These are phyloP conservation scores for Phytophthora pistaciae DNA, from an alignment of 352 stramenopile genomes.

Conservation along the genomic window DNA sequence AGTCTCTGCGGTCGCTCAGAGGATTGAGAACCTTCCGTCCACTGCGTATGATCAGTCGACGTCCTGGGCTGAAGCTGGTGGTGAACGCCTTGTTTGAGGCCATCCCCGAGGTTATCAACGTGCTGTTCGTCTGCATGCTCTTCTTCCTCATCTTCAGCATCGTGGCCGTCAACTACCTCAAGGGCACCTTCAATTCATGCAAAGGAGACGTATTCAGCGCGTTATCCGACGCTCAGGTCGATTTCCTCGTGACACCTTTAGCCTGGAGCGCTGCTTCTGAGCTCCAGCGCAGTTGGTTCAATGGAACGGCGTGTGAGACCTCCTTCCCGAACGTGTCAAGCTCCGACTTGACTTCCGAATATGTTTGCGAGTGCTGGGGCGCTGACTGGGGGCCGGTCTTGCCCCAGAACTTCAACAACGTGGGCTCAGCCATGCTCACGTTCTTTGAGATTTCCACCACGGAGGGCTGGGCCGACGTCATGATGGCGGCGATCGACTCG, in stretches of 20 bases:
- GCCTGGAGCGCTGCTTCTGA: slow-evolving; percentile 45
- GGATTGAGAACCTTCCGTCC: slow-evolving; percentile 90
- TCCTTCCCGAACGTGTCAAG: slow-evolving; percentile 3
- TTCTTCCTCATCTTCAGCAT: slow-evolving; percentile 98
- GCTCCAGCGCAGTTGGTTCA: slow-evolving; percentile 61
- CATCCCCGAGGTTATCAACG: slow-evolving; percentile 92
- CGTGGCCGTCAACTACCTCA: slow-evolving; percentile 94
- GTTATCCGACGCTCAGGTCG: slow-evolving; percentile 46
- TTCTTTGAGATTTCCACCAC: slow-evolving; percentile 96
- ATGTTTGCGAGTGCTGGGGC: slow-evolving; percentile 75
- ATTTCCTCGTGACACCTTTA: slow-evolving; percentile 55
- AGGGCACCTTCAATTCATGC: slow-evolving; percentile 91
- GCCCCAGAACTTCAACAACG: slow-evolving; percentile 91
- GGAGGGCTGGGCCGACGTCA: slow-evolving; percentile 93
- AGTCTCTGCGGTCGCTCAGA: slow-evolving; percentile 86
- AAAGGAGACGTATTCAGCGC: slow-evolving; percentile 61
- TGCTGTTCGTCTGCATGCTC: slow-evolving; percentile 91
- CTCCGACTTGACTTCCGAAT: slow-evolving; percentile 61
- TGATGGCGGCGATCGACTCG: slow-evolving; percentile 91
- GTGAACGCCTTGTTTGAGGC: slow-evolving; percentile 92
- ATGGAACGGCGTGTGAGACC: slow-evolving; percentile 40
- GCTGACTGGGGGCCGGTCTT: slow-evolving; percentile 58
- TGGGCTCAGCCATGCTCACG: slow-evolving; percentile 76
- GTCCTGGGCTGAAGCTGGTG: slow-evolving; percentile 89
- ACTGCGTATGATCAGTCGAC: slow-evolving; percentile 91